Base-by-base conservation (phyloP, 441 rosid species). In the Isatis lusitanica region DNA sequence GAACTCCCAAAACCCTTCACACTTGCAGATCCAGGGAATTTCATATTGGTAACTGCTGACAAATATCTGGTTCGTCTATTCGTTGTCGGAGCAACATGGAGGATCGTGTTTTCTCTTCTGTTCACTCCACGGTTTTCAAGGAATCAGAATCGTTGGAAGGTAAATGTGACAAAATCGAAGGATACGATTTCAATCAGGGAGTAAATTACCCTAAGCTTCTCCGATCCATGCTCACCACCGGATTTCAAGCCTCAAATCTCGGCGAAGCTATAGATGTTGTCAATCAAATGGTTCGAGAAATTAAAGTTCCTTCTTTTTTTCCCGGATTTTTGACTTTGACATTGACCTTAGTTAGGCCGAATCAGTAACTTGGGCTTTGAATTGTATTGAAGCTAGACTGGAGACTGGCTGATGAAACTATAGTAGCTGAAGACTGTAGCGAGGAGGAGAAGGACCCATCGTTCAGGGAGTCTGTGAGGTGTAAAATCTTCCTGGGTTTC, bases 161-260 rank as follows among this genome's bases (percentile, higher is more conserved):
- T 0, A 89, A 81, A 64, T 83, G 83, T 63, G 52, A 64, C 4
- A 78, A 86, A 73, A 89, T 92, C 39, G 83, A 92, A 77, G 99
- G 99, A 15, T 94, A 92, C 78, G 94, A 92, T 79, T 94, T 94
- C 85, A 89, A 90, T 43, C 64, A 84, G 28, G 97, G 99, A 24
- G 83, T 94, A 0, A 77, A 94, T 62, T 88, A 92, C 66, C 71
- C 85, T 6, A 74, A 75, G 76, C 89, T 94, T 75, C 84, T 94
- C 57, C 79, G 80, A 53, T 89, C 96, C 57, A 79, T 91, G 92
- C 63, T 82, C 75, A 83, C 96, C 59, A 87, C 94, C 46, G 99
- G 97, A 5, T 94, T 92, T 71, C 99, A 94, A 80, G 98, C 97
- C 67, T 88, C 99, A 11, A 90, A 92, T 71, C 88, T 90, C 48